Base-by-base conservation (phyloP, 2,329 filamentous ascomycete species). In the Akanthomyces uredinophilus region DNA sequence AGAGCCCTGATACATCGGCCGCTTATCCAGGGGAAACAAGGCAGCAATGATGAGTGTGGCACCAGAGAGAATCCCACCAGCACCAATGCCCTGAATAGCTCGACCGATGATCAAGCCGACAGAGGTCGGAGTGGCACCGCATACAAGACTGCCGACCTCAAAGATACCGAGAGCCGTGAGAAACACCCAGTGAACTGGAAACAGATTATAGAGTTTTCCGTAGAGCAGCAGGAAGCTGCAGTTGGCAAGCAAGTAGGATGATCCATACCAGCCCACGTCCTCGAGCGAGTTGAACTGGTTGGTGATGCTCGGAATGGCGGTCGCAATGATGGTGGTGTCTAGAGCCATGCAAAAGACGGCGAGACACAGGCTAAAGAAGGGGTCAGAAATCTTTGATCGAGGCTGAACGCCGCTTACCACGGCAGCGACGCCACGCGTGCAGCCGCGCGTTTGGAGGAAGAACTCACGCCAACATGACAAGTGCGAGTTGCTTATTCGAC, bases 211-310 rank as follows among this genome's bases (percentile, higher is more conserved):
- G 66, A 65, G 2, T 80, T 77, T 67, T 80, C 78, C 78, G 70
- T 70, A 27, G 70, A 77, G 55, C 73, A 75, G 58, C 71, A 81
- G 7, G 66, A 72, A 11, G 77, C 77, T 2, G 77, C 76, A 2
- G 69, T 65, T 11, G 70, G 71, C 29, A 69, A 73, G 44, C 78
- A 80, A 60, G 58, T 70, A 72, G 6, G 67, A 65, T 50, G 64
- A 66, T 24, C 75, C 75, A 56, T 80, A 80, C 78, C 78, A 81
- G 44, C 76, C 77, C 18, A 80, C 73, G 58, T 80, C 77, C 5
- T 71, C 68, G 1, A 78, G 66, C 20, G 75, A 71, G 24, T 74
- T 69, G 64, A 76, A 35, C 32, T 35, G 4, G 32, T 5, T 11
- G 32, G 32, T 35, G 3, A 35, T 35, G 32, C 32, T 35, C 5